Percentiles rank a stretch among this genome's conserved stretches.
phyloP scores from a whole-genome alignment of 192 early-diverging fungal genomes.

The Geranomyces variabilis region DNA sequence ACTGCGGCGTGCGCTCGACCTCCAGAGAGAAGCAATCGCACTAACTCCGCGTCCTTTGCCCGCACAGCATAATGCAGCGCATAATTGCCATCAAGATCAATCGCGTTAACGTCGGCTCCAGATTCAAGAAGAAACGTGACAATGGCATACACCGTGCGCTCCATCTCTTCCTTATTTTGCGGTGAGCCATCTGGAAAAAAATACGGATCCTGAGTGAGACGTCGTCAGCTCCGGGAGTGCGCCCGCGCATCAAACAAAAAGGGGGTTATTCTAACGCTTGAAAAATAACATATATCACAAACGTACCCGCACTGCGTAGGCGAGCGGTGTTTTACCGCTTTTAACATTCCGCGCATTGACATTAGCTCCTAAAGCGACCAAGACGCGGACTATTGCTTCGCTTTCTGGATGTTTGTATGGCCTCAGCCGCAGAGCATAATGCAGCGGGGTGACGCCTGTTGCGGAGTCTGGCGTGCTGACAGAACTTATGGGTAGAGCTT shows the following conservation, averaged over 20 bases:
- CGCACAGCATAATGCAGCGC: conserved; percentile 23
- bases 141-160: background rate
- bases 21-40: conserved; percentile 7
- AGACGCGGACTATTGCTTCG: conserved; percentile 40
- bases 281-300: background rate
- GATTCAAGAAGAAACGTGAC: conserved; percentile 17
- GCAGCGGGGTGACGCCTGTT: conserved; percentile 63
- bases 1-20: conserved; percentile 16
- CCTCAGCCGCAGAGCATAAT: conserved; percentile 60
- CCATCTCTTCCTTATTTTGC: background rate
- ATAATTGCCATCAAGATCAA: conserved; percentile 20
- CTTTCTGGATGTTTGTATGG: conserved; percentile 46
- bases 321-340: conserved; percentile 40
- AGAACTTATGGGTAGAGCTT: conserved; percentile 37
- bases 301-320: conserved; percentile 28
- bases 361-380: conserved; percentile 34
- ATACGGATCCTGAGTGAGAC: conserved; percentile 1
- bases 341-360: conserved; percentile 33
- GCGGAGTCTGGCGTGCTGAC: conserved; percentile 50
- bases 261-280: no score
- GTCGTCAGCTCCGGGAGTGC: background rate
- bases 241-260: background rate
- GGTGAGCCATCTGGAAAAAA: background rate
- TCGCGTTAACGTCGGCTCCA: conserved; percentile 18
- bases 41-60: conserved; percentile 11